These are phyloP conservation scores for Clonostachys byssicola DNA, from an alignment of 2,329 filamentous ascomycete genomes.

Conservation along the genomic window DNA sequence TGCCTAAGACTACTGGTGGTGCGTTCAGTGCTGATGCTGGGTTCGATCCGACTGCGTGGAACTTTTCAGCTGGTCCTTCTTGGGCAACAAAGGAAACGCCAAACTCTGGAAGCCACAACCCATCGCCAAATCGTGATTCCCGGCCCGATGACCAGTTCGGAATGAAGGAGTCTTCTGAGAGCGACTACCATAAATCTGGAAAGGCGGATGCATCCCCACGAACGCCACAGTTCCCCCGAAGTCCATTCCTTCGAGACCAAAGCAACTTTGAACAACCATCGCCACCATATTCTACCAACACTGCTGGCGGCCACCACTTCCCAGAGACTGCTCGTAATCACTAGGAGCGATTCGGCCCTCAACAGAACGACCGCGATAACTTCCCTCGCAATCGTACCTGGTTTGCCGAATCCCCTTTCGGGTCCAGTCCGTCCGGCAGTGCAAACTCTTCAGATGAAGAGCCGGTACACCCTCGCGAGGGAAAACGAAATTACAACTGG, in stretches of 20 bases:
- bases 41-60: not conserved
- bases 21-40: conserved; percentile 1
- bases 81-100: too few relatives aligned
- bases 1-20: not conserved
- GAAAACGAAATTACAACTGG: too few relatives aligned
- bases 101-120: too few relatives aligned
- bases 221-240: too few relatives aligned
- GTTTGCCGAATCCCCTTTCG: not conserved
- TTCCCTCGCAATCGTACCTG: not conserved
- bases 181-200: too few relatives aligned
- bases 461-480: too few relatives aligned
- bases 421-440: not conserved
- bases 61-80: not conserved
- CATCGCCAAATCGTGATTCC: too few relatives aligned
- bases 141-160: too few relatives aligned
- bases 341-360: conserved; percentile 15
- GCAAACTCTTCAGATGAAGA: not conserved
- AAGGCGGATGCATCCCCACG: too few relatives aligned
- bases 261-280: too few relatives aligned
- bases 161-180: too few relatives aligned
- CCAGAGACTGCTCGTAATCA: conserved; percentile 10
- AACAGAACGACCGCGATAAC: conserved; percentile 1
- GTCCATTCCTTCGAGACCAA: too few relatives aligned
- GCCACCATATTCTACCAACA: conserved; percentile 1
- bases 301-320: not conserved